Conservation (phyloP, 495 filamentous ascomycete species). For the Aspergillus conjunctus region DNA sequence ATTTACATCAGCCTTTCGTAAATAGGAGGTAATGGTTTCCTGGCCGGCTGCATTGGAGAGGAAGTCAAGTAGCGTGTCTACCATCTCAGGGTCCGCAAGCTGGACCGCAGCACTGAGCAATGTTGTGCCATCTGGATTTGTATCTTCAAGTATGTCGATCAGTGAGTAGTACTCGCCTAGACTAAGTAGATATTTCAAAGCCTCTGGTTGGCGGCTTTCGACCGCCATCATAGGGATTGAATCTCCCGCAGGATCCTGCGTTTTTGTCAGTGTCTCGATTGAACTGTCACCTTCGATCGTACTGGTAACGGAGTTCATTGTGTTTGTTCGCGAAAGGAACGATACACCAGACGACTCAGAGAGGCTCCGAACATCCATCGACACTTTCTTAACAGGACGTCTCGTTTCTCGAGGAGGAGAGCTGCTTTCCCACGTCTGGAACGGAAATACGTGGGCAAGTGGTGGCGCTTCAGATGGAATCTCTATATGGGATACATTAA, state of each 20-base stretch:
- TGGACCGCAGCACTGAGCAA: slow-evolving; percentile 94
- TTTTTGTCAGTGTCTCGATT: slow-evolving; percentile 77
- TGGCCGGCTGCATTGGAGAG: slow-evolving; percentile 56
- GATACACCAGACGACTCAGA: slow-evolving; percentile 84
- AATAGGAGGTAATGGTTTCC: slow-evolving; percentile 61
- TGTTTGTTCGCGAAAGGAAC: slow-evolving; percentile 72
- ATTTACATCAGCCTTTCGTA: slow-evolving; percentile 74
- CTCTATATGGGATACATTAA: slow-evolving; percentile 30
- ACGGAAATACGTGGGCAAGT: slow-evolving; percentile 87
- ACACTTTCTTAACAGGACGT: slow-evolving; percentile 69
- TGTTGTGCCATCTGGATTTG: slow-evolving; percentile 85
- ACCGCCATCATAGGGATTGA: slow-evolving; percentile 97
- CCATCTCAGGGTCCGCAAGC: slow-evolving; percentile 70
- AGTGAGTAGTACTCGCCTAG: slow-evolving; percentile 72
- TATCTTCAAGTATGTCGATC: slow-evolving; percentile 73
- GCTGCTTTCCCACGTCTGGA: slow-evolving; percentile 58
- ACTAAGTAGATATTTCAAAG: slow-evolving; percentile 75
- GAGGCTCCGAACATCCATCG: slow-evolving; percentile 83
- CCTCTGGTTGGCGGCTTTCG: slow-evolving; percentile 69
- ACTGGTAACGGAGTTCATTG: slow-evolving; percentile 70
- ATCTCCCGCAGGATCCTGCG: slow-evolving; percentile 77
- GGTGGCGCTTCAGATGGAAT: slow-evolving; percentile 59
- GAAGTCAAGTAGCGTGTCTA: slow-evolving; percentile 73
- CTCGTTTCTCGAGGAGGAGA: slow-evolving; percentile 51
- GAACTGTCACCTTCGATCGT: slow-evolving; percentile 83